Evolutionary conservation across 2,329 filamentous ascomycete species (phyloP).

Genomic region (Ceratocystis lukuohia): DNA sequence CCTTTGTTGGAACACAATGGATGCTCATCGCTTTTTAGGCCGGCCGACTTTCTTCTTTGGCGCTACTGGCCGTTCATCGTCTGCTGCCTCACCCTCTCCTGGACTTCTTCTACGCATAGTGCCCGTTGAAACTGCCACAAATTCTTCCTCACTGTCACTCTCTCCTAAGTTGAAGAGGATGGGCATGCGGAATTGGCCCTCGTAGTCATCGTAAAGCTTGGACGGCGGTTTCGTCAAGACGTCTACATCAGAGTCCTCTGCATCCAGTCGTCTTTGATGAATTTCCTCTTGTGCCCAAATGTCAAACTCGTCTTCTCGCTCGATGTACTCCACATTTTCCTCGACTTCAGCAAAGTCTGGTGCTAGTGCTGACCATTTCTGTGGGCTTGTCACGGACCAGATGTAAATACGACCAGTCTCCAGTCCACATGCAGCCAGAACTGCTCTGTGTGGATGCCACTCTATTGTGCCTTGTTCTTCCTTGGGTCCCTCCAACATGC

Average conservation of each 20-base stretch:
- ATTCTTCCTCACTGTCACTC: constrained; percentile 91
- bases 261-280: constrained; percentile 75
- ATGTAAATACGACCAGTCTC: constrained; percentile 90
- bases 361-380: constrained; percentile 92
- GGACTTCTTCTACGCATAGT: constrained; percentile 81
- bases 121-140: constrained; percentile 53
- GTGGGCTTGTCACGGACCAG: constrained; percentile 89
- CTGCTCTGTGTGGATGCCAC: constrained; percentile 81
- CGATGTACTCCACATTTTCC: constrained; percentile 94
- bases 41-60: constrained; percentile 34
- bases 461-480: constrained; percentile 95
- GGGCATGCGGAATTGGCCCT: constrained; percentile 71
- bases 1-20: neutral
- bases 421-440: constrained; percentile 81
- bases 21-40: constrained; percentile 30
- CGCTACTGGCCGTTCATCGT: constrained; percentile 28
- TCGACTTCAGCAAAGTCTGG: constrained; percentile 96
- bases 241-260: constrained; percentile 88
- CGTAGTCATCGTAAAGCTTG: constrained; percentile 46
- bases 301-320: constrained; percentile 94
- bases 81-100: constrained; percentile 53
- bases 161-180: constrained; percentile 86
- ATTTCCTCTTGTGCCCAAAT: constrained; percentile 92
- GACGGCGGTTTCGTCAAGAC: constrained; percentile 64
- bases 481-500: constrained; percentile 91